Evolutionary conservation across 306 rosid species (phyloP), one percentile per base, ranked within the genome.

Genomic region (Pachyrhizus erosus): DNA sequence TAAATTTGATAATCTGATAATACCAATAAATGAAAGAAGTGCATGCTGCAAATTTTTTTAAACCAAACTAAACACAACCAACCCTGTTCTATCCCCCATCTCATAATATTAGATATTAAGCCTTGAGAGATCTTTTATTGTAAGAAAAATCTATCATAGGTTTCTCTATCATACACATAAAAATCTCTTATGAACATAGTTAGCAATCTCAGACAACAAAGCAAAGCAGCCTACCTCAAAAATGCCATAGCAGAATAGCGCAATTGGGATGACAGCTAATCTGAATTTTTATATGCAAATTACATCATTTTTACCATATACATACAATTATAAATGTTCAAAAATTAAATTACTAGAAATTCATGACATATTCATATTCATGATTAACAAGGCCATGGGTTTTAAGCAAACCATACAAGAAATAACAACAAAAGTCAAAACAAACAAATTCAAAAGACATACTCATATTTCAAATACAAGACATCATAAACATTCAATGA

Each of bases 111-210:
- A 54, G n/a, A 34, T 17, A 48, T 2, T 17, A 34, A 79, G 49
- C 40, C 81, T 67, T 0, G 26, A 4, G 14, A 51, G 13, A 55
- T 17, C 24, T 37, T 74, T 33, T 20, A 29, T 45, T 34, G 26
- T 49, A 49, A 34, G 11, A 18, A 24, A 39, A 78, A 51, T 46
- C 42, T 5, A 67, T 54, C n/a, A 69, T 9, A 14, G 8, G 65
- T 83, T 29, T 75, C 18, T 62, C 34, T 33, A 70, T 52, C 62
- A 33, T 40, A 33, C 45, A 43, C 34, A 51, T 15, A 65, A 12
- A 76, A 52, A 52, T 43, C 70, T 42, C 65, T 75, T 54, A 31
- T 0, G 52, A 70, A 49, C 33, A 57, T 57, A 57, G 65, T 57
- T 21, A 23, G 10, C 33, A 57, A 57, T 57, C 14, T 57, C 33